A percentile compares a stretch with the other conserved stretches of the same genome.
phyloP scores from a whole-genome alignment of 768 basidiomycete species.

The Lactarius pseudohatsudake region DNA sequence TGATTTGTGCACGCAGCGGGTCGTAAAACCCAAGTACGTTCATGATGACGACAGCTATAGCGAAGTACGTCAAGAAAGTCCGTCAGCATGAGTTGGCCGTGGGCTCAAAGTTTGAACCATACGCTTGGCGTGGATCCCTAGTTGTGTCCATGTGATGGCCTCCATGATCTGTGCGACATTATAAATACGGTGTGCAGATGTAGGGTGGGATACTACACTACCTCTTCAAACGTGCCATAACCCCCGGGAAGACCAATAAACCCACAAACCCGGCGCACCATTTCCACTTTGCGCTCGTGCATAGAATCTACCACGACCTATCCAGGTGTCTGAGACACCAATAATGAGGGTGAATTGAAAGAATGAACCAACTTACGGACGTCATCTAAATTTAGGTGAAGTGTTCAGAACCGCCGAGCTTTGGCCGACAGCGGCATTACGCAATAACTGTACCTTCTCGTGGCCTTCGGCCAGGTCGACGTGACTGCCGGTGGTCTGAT shows the following conservation, averaged over 20 bases:
- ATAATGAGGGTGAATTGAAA: neutral
- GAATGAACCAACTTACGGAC: constrained; percentile 5
- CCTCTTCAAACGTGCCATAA: constrained; percentile 95
- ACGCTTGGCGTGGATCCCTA: constrained; percentile 87
- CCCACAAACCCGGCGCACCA: constrained; percentile 77
- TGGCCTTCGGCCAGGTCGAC: constrained; percentile 36
- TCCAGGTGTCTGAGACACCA: neutral
- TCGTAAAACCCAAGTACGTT: constrained; percentile 85
- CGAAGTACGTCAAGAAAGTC: neutral
- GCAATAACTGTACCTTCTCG: constrained; percentile 36
- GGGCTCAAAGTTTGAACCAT: constrained; percentile 32
- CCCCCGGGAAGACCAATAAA: constrained; percentile 93
- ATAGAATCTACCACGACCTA: constrained; percentile 76
- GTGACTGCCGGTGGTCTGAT: constrained; percentile 41
- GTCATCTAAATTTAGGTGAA: constrained; percentile 1
- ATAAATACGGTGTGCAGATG: neutral
- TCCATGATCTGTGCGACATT: constrained; percentile 63
- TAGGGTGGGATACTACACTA: constrained; percentile 32
- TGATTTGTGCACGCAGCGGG: constrained; percentile 74
- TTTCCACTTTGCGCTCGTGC: constrained; percentile 88
- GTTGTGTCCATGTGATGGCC: constrained; percentile 92
- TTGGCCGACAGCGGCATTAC: neutral
- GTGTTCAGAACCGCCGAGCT: neutral
- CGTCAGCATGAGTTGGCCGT: neutral
- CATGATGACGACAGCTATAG: constrained; percentile 75